Evolutionary conservation across 495 filamentous ascomycete genomes (phyloP).

Genomic region (Penicillium ochrochloron): DNA sequence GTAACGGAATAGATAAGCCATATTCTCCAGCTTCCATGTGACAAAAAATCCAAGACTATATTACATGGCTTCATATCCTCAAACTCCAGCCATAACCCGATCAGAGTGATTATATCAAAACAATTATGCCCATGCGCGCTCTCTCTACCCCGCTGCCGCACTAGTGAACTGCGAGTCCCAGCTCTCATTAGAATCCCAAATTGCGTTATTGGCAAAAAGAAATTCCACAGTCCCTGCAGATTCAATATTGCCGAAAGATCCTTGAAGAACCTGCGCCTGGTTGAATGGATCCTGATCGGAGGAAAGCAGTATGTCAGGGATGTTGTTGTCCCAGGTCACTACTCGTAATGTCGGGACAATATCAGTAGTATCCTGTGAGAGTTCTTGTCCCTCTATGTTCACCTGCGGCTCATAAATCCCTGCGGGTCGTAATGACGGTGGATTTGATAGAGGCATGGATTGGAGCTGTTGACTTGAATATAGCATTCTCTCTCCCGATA

Average conservation of each 20-base stretch:
- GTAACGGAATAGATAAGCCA: not conserved
- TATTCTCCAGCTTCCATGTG: not conserved
- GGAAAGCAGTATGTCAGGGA: not conserved
- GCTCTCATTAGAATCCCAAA: conserved; percentile 5
- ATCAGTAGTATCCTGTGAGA: not conserved
- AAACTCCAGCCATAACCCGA: not conserved
- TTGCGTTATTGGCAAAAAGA: conserved; percentile 3
- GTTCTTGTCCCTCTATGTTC: not conserved
- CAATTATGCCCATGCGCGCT: not conserved
- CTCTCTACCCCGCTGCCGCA: not conserved
- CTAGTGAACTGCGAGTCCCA: not conserved
- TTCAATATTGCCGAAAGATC: not conserved
- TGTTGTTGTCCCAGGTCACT: not conserved
- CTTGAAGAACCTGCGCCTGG: not conserved
- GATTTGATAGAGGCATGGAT: not conserved
- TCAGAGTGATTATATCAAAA: not conserved
- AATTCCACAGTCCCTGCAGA: not conserved
- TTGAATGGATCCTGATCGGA: conserved; percentile 2
- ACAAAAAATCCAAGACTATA: not conserved
- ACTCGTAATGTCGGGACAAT: conserved; percentile 1
- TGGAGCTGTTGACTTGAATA: not conserved
- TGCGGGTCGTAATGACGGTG: not conserved
- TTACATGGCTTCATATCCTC: not conserved
- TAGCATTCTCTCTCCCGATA: not conserved
- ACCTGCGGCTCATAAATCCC: not conserved